Conservation (phyloP, 108 stramenopile genomes). For the Nannochloropsis salina region DNA sequence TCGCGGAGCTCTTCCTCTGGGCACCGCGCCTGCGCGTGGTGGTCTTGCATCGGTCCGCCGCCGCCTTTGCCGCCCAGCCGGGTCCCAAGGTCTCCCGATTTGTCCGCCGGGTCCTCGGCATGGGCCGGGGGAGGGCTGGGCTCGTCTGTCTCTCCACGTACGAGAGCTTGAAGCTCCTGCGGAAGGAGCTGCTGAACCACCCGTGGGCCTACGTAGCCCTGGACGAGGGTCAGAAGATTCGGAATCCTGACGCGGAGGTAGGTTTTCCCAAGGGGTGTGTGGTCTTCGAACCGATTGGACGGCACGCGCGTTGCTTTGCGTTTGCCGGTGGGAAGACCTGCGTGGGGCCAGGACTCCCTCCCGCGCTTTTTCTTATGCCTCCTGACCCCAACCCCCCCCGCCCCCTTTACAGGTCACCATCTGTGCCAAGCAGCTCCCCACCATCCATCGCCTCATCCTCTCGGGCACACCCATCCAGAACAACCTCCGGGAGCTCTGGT, state of each 20-base stretch:
- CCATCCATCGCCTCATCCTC: conserved; percentile 60
- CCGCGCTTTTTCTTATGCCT: background rate
- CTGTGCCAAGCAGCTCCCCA: conserved; percentile 71
- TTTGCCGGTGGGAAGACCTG: no score
- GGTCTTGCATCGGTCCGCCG: conserved; percentile 49
- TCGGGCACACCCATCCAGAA: conserved; percentile 94
- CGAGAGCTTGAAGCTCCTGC: conserved; percentile 68
- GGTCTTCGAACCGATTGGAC: no score
- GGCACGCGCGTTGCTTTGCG: no score
- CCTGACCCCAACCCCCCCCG: background rate
- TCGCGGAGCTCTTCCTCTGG: conserved; percentile 77
- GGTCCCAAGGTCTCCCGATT: background rate
- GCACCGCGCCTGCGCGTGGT: conserved; percentile 67
- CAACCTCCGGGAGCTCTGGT: conserved; percentile 79
- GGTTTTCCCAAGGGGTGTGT: no score
- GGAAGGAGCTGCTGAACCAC: conserved; percentile 65
- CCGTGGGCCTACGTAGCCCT: conserved; percentile 83
- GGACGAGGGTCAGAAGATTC: conserved; percentile 97
- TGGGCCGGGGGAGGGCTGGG: conserved; percentile 3
- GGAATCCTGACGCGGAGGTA: conserved; percentile 88
- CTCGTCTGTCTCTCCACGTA: conserved; percentile 75
- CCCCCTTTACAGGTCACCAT: conserved; percentile 61
- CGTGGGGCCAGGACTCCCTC: background rate
- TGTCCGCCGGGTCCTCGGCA: background rate
- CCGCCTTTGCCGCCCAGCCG: conserved; percentile 40